Conservation (phyloP, 805 yeast genomes). For the Candida berthetii region DNA sequence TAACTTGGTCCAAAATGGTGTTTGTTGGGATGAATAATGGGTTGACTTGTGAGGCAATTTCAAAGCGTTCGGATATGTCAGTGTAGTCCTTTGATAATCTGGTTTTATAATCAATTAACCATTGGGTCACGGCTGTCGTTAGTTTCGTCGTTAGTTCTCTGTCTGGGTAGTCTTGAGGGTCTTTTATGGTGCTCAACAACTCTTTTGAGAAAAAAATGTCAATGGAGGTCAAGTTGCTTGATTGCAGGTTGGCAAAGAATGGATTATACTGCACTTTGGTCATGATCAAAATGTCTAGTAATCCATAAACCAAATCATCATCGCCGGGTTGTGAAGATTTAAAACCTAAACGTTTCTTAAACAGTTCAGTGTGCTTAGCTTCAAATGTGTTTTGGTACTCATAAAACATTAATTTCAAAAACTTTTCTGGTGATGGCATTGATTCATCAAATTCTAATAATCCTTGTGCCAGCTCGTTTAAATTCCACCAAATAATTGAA, state of each 20-base stretch:
- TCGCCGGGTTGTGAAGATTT: slow-evolving; percentile 31
- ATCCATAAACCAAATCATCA: slow-evolving; percentile 21
- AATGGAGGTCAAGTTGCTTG: slow-evolving; percentile 28
- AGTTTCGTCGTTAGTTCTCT: slow-evolving; percentile 35
- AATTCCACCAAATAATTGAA: slow-evolving; percentile 87
- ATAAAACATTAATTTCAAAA: slow-evolving; percentile 11
- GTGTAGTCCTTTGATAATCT: slow-evolving; percentile 33
- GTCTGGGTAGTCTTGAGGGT: not conserved
- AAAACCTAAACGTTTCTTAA: slow-evolving; percentile 70
- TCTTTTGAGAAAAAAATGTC: slow-evolving; percentile 20
- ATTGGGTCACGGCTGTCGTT: slow-evolving; percentile 32
- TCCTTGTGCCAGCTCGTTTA: slow-evolving; percentile 73
- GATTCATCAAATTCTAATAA: slow-evolving; percentile 36
- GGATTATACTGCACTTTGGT: slow-evolving; percentile 74
- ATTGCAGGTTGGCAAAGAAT: slow-evolving; percentile 65
- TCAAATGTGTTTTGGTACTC: slow-evolving; percentile 61
- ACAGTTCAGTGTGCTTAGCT: slow-evolving; percentile 44
- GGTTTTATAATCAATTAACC: slow-evolving; percentile 45
- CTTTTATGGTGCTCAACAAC: not conserved
- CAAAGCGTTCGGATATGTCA: slow-evolving; percentile 33
- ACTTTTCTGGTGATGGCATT: slow-evolving; percentile 38
- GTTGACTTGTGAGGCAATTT: slow-evolving; percentile 43
- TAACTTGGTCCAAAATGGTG: slow-evolving; percentile 84
- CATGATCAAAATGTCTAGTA: slow-evolving; percentile 53
- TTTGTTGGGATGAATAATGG: slow-evolving; percentile 81